Evolutionary conservation across 441 rosid genomes (phyloP).

Genomic region (Euphorbia celastroides): DNA sequence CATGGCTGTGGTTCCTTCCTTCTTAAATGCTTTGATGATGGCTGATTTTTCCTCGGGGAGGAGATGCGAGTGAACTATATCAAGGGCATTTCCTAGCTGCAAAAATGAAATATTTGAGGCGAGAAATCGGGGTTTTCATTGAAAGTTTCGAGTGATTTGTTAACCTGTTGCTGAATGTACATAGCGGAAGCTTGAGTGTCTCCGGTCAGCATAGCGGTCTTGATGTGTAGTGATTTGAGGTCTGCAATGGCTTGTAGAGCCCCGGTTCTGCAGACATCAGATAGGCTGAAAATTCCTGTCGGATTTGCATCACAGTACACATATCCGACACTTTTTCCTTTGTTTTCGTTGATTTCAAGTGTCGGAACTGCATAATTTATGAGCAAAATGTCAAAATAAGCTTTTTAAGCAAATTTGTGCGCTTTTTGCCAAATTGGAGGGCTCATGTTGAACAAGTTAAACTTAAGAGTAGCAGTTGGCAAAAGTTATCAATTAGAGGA

Average conservation of each 20-base stretch:
- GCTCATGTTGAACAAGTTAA: too few relatives aligned
- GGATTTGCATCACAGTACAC: constrained; percentile 37
- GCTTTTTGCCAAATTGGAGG: too few relatives aligned
- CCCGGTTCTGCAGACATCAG: constrained; percentile 76
- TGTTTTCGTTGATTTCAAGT: constrained; percentile 26
- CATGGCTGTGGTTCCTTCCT: constrained; percentile 71
- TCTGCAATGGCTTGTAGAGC: constrained; percentile 52
- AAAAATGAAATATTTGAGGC: not conserved
- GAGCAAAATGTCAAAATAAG: not conserved
- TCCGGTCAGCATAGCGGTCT: constrained; percentile 79
- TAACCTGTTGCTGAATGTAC: constrained; percentile 69
- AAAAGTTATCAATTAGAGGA: too few relatives aligned
- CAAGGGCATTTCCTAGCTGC: constrained; percentile 60
- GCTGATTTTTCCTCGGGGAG: constrained; percentile 66
- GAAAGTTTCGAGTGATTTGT: not conserved
- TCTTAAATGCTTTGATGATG: constrained; percentile 45
- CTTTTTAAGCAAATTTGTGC: too few relatives aligned
- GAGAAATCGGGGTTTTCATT: not conserved
- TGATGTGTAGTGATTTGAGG: constrained; percentile 51
- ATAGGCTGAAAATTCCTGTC: constrained; percentile 57
- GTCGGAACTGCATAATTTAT: constrained; percentile 34
- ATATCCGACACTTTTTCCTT: constrained; percentile 63
- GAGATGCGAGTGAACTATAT: constrained; percentile 62
- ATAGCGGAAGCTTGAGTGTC: constrained; percentile 63
- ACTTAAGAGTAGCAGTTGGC: too few relatives aligned